These are phyloP conservation scores for Backusella tarrabulga DNA, from an alignment of 192 early-diverging fungal species.

Conservation along the genomic window DNA sequence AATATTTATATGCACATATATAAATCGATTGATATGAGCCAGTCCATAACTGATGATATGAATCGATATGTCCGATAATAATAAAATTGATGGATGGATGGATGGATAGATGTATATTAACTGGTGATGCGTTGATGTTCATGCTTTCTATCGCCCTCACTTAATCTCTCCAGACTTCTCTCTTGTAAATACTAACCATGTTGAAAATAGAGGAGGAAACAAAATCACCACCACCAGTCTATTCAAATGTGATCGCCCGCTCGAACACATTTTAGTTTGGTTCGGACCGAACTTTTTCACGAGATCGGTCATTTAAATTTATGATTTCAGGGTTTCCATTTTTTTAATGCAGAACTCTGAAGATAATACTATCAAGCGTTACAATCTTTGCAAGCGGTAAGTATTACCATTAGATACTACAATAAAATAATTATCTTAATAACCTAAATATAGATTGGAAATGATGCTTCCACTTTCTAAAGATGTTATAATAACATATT, in stretches of 20 bases:
- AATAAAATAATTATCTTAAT: no score
- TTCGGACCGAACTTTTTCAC: neutral
- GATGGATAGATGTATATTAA: neutral
- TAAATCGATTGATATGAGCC: neutral
- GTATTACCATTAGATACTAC: no score
- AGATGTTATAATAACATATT: no score
- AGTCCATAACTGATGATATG: neutral
- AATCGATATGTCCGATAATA: neutral
- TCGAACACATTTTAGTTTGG: neutral
- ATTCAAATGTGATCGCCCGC: neutral
- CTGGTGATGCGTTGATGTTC: neutral
- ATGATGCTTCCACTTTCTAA: no score
- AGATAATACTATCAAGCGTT: no score
- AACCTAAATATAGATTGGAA: no score
- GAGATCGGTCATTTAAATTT: no score
- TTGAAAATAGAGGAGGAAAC: conserved; percentile 14
- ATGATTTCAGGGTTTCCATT: no score
- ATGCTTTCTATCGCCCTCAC: neutral
- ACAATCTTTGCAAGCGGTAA: no score
- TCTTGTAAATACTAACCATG: conserved; percentile 19
- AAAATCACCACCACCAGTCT: neutral
- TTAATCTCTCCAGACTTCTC: neutral
- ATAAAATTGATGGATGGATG: neutral
- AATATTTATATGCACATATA: neutral
- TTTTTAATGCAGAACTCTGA: no score